phyloP scores from a whole-genome alignment of 306 rosid genomes.

The Rubus idaeus region DNA sequence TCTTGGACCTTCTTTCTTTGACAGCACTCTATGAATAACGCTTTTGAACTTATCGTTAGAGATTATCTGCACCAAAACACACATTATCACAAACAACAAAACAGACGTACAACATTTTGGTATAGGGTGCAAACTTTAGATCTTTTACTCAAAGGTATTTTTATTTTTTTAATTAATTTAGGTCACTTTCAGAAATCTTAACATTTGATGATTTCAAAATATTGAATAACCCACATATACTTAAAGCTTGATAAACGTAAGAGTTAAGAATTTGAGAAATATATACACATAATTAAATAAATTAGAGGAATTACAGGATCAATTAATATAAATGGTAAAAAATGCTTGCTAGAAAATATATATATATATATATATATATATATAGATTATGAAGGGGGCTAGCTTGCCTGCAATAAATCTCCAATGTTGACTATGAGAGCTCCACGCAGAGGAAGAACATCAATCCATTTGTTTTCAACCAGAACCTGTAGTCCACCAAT shows the following conservation, averaged over 20 bases:
- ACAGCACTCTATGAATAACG: neutral
- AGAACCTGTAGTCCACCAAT: neutral
- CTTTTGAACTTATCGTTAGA: neutral
- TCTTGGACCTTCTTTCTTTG: slow-evolving; percentile 10
- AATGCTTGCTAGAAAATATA: neutral
- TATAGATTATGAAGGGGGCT: too few species aligned
- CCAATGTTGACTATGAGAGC: neutral
- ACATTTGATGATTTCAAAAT: too few species aligned
- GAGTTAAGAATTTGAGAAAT: too few species aligned
- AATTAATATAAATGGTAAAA: neutral
- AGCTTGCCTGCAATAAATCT: neutral
- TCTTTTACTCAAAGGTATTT: too few species aligned
- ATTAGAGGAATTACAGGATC: too few species aligned
- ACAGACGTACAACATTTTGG: neutral
- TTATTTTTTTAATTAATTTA: too few species aligned
- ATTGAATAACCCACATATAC: too few species aligned
- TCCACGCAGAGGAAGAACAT: neutral
- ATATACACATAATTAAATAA: too few species aligned
- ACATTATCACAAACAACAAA: neutral
- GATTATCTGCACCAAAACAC: neutral
- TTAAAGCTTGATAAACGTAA: too few species aligned
- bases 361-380: too few species aligned
- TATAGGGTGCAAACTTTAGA: too few species aligned
- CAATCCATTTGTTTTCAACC: neutral
- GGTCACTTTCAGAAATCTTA: too few species aligned